Conservation (phyloP, 768 basidiomycete genomes). For the Termitomyces sp. region DNA sequence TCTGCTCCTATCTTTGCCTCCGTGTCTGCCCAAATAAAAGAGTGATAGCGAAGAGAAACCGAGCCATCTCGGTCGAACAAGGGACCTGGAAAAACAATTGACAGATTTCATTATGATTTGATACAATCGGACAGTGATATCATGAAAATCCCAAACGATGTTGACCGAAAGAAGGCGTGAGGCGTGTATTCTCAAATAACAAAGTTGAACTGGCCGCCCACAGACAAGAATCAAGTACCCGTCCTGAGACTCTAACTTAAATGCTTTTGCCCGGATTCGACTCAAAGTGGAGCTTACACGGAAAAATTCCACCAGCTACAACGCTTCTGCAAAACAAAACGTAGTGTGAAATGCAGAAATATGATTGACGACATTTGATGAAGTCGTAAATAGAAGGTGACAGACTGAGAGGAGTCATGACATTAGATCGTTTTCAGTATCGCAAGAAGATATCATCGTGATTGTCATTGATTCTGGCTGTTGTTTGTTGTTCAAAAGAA, state of each 20-base stretch:
- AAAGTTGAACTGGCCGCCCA: too few relatives aligned
- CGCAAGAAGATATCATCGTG: background rate
- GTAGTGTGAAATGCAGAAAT: too few relatives aligned
- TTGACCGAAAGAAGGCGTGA: too few relatives aligned
- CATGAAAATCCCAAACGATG: background rate
- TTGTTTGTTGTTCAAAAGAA: background rate
- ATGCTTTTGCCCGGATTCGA: background rate
- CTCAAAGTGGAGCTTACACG: background rate
- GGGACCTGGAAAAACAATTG: background rate
- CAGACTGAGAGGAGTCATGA: background rate
- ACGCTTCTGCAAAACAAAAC: background rate
- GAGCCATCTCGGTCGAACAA: background rate
- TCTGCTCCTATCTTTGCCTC: too few relatives aligned
- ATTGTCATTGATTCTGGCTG: background rate
- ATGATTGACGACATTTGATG: background rate
- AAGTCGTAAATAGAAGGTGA: background rate
- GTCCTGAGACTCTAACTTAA: too few relatives aligned
- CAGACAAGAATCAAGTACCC: background rate
- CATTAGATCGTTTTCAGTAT: background rate
- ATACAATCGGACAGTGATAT: slow-evolving; percentile 7
- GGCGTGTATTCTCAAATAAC: too few relatives aligned
- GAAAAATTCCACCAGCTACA: background rate
- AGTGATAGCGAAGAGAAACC: slow-evolving; percentile 8
- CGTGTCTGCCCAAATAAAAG: too few relatives aligned
- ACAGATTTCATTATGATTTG: background rate